Evolutionary conservation across 768 basidiomycete species (phyloP).

Genomic region (Sarcodon sp.): DNA sequence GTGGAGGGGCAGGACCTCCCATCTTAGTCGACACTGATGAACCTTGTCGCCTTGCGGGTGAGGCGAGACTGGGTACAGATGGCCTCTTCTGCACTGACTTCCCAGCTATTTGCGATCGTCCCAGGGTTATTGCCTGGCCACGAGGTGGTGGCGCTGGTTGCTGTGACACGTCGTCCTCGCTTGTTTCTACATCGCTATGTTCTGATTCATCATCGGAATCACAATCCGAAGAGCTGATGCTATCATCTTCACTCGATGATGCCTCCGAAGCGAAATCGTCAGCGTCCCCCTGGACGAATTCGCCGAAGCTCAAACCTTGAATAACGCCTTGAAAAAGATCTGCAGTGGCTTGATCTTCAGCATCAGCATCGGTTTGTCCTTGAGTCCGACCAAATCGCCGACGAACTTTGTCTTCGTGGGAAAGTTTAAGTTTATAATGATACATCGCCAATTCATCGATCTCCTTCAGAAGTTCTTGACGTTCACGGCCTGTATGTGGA

Average conservation of each 20-base stretch:
- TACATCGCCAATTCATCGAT: slow-evolving; percentile 84
- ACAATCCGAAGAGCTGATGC: slow-evolving; percentile 28
- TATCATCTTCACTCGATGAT: slow-evolving; percentile 25
- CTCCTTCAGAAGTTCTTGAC: slow-evolving; percentile 68
- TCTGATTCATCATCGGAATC: slow-evolving; percentile 22
- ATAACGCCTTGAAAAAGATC: slow-evolving; percentile 74
- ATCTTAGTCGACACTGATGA: too few relatives aligned
- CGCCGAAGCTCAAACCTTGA: slow-evolving; percentile 70
- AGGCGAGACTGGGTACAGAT: too few relatives aligned
- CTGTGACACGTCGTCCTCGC: slow-evolving; percentile 20
- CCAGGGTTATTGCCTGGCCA: too few relatives aligned
- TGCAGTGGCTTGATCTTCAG: slow-evolving; percentile 75
- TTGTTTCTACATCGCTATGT: slow-evolving; percentile 19
- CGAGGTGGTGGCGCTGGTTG: background rate
- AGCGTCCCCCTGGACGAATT: slow-evolving; percentile 65
- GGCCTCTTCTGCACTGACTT: too few relatives aligned
- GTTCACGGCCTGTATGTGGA: slow-evolving; percentile 69
- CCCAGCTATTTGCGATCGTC: too few relatives aligned
- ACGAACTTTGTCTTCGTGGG: slow-evolving; percentile 87
- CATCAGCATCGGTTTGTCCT: slow-evolving; percentile 39
- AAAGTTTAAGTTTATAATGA: slow-evolving; percentile 89
- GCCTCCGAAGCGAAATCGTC: slow-evolving; percentile 70
- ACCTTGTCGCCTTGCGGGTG: too few relatives aligned
- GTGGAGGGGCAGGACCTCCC: too few relatives aligned
- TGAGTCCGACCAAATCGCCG: slow-evolving; percentile 61